These are phyloP conservation scores for Gamsiella multidivaricata DNA, from an alignment of 192 early-diverging fungal genomes.

Conservation along the genomic window DNA sequence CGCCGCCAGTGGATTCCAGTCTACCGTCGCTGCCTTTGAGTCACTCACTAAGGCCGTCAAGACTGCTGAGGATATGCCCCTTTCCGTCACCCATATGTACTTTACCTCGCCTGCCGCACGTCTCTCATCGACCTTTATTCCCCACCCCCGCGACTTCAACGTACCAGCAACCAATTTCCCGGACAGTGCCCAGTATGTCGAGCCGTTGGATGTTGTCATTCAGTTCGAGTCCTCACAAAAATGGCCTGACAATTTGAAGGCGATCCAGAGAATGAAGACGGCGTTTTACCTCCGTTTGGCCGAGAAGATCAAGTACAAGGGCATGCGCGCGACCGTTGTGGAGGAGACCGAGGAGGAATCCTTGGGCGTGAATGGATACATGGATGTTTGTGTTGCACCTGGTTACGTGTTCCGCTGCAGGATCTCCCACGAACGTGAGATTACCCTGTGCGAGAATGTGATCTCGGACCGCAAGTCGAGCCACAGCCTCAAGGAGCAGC, in stretches of 20 bases:
- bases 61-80: conserved; percentile 71
- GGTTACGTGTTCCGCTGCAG: conserved; percentile 88
- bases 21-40: conserved; percentile 73
- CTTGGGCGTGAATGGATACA: conserved; percentile 62
- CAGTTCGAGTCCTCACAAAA: conserved; percentile 85
- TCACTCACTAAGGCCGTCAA: conserved; percentile 71
- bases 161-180: conserved; percentile 48
- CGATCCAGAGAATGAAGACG: conserved; percentile 90
- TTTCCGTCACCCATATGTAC: conserved; percentile 69
- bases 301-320: conserved; percentile 64
- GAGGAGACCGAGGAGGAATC: conserved; percentile 55
- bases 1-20: conserved; percentile 68
- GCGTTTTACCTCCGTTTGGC: conserved; percentile 88
- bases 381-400: conserved; percentile 76
- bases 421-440: conserved; percentile 79
- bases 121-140: conserved; percentile 80
- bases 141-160: conserved; percentile 68
- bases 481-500: conserved; percentile 56
- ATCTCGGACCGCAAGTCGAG: conserved; percentile 64
- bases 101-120: conserved; percentile 72
- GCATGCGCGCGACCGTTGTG: conserved; percentile 60
- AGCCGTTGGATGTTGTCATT: conserved; percentile 81
- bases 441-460: conserved; percentile 63
- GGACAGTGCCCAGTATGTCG: conserved; percentile 67
- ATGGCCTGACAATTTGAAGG: conserved; percentile 91